Evolutionary conservation across 164 flowering plant genomes (phyloP).

Genomic region (Malania oleifera): DNA sequence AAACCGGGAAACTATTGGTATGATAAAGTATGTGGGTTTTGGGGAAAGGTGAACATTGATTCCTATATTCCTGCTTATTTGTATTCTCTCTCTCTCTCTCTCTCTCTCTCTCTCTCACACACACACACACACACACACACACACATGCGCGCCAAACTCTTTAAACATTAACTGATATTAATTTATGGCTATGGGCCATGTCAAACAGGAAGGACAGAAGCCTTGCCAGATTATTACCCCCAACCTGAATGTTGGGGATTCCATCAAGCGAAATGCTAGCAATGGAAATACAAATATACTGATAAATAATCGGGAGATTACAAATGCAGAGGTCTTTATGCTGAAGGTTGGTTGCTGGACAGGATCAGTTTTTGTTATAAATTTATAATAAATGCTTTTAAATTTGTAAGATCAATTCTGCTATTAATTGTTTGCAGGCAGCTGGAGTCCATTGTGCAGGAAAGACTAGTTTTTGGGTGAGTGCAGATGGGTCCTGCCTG

Average conservation of each 20-base stretch:
- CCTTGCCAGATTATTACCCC: slow-evolving; percentile 40
- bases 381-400: neutral
- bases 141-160: too few species aligned
- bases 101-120: neutral
- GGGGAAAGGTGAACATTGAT: slow-evolving; percentile 47
- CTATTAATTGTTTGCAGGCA: slow-evolving; percentile 22
- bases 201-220: slow-evolving; percentile 43
- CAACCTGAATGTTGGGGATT: slow-evolving; percentile 31
- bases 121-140: too few species aligned
- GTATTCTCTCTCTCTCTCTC: neutral
- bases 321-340: slow-evolving; percentile 39
- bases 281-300: slow-evolving; percentile 42
- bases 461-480: slow-evolving; percentile 41
- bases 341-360: slow-evolving; percentile 27
- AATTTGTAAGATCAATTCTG: neutral
- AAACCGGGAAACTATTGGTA: slow-evolving; percentile 57
- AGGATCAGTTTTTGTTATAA: neutral
- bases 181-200: too few species aligned
- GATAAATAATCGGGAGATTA: slow-evolving; percentile 46
- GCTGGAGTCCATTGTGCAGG: slow-evolving; percentile 53
- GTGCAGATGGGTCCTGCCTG: slow-evolving; percentile 43
- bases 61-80: neutral
- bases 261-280: slow-evolving; percentile 37
- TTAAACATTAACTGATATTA: too few species aligned
- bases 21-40: slow-evolving; percentile 45